Conservation (phyloP, 2,329 filamentous ascomycete genomes). For the Verticillium dahliae region DNA sequence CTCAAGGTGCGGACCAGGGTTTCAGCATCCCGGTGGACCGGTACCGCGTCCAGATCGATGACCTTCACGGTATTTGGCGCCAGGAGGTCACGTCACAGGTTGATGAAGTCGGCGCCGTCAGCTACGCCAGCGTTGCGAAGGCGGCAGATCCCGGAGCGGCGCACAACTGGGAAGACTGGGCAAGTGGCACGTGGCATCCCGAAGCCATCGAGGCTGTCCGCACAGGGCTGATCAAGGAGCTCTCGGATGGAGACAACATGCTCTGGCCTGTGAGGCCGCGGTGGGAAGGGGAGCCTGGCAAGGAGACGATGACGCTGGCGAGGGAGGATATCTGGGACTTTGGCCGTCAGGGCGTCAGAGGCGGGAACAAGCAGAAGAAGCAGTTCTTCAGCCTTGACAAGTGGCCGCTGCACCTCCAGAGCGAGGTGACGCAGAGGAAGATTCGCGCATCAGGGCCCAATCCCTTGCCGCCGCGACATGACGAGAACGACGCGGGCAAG, state of each 20-base stretch:
- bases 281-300: constrained; percentile 12
- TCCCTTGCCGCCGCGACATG: not conserved
- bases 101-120: constrained; percentile 4
- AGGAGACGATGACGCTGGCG: constrained; percentile 12
- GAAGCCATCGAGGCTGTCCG: constrained; percentile 16
- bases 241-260: constrained; percentile 32
- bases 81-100: constrained; percentile 14
- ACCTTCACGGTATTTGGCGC: constrained; percentile 14
- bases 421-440: constrained; percentile 16
- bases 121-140: constrained; percentile 21
- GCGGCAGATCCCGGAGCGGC: constrained; percentile 20
- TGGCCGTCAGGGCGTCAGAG: constrained; percentile 17
- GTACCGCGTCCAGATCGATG: not conserved
- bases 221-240: constrained; percentile 34
- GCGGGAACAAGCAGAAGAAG: constrained; percentile 9
- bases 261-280: constrained; percentile 29
- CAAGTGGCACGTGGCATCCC: not conserved
- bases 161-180: not conserved
- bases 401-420: constrained; percentile 39
- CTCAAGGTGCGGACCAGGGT: constrained; percentile 3
- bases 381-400: constrained; percentile 38
- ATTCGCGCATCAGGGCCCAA: constrained; percentile 14
- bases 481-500: not conserved
- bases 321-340: constrained; percentile 29
- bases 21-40: not conserved